These are phyloP conservation scores for Zygoascus ofunaensis DNA, from an alignment of 805 yeast species.

Conservation along the genomic window DNA sequence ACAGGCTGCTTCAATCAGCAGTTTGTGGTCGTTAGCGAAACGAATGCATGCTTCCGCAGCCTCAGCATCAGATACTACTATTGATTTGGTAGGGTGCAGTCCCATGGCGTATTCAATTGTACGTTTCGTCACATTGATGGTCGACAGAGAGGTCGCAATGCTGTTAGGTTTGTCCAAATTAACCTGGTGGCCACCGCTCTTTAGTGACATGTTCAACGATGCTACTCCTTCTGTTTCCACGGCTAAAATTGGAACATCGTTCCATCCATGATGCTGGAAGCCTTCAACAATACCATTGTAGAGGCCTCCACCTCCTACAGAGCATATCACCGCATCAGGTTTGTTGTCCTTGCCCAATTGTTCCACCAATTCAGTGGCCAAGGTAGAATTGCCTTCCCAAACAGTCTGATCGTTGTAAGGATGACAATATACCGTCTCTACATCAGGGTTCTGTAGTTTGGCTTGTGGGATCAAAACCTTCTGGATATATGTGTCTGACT, in stretches of 20 bases:
- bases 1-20: conserved; percentile 62
- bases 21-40: conserved; percentile 43
- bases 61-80: conserved; percentile 44
- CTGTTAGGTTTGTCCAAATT: conserved; percentile 37
- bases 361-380: conserved; percentile 77
- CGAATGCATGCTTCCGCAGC: conserved; percentile 45
- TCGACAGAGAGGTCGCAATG: conserved; percentile 57
- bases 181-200: conserved; percentile 38
- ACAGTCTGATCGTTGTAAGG: conserved; percentile 91
- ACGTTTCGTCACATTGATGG: conserved; percentile 44
- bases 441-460: conserved; percentile 50
- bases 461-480: conserved; percentile 51
- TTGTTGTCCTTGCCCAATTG: conserved; percentile 52
- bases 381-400: conserved; percentile 92
- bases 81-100: conserved; percentile 34
- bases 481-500: conserved; percentile 65
- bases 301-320: conserved; percentile 96
- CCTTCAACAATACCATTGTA: conserved; percentile 82
- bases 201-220: conserved; percentile 44
- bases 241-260: conserved; percentile 35
- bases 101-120: conserved; percentile 39
- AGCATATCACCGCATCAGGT: conserved; percentile 75
- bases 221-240: conserved; percentile 58
- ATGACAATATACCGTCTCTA: conserved; percentile 59
- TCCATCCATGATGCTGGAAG: conserved; percentile 46